A percentile compares a stretch with the other conserved stretches of the same genome.
Conservation (phyloP, 179 eudicot genomes). For the Beta lomatogona region DNA sequence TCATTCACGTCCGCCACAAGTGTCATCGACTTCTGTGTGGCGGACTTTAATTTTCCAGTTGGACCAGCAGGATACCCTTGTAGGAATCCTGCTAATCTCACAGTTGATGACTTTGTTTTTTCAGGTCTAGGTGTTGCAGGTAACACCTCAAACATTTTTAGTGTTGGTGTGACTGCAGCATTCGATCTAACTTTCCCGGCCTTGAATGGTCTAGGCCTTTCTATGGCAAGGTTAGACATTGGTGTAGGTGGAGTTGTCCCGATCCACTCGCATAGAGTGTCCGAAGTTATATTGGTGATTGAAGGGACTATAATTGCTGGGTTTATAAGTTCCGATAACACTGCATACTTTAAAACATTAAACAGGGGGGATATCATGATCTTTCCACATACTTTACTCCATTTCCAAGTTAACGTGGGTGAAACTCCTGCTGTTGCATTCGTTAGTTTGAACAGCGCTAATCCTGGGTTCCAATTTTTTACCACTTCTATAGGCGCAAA, state of each 20-base stretch:
- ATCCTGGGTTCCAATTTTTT: background rate
- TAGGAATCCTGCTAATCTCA: background rate
- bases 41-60: background rate
- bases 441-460: constrained; percentile 13
- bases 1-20: background rate
- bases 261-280: constrained; percentile 4
- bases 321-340: background rate
- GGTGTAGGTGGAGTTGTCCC: constrained; percentile 15
- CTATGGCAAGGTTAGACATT: constrained; percentile 8
- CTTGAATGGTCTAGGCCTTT: constrained; percentile 7
- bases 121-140: background rate
- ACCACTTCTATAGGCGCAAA: background rate
- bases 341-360: constrained; percentile 7
- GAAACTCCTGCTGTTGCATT: constrained; percentile 12
- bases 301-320: constrained; percentile 21
- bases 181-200: background rate
- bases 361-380: constrained; percentile 10
- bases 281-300: background rate
- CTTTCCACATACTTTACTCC: constrained; percentile 15
- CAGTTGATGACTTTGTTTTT: constrained; percentile 4
- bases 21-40: background rate
- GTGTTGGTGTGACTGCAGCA: background rate
- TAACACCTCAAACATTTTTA: background rate
- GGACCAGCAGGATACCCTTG: constrained; percentile 8
- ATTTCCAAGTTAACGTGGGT: constrained; percentile 15